Percentiles rank a stretch among this genome's conserved stretches.
Evolutionary conservation across 495 filamentous ascomycete genomes (phyloP).

Genomic region (Barbatosphaeria neglecta): DNA sequence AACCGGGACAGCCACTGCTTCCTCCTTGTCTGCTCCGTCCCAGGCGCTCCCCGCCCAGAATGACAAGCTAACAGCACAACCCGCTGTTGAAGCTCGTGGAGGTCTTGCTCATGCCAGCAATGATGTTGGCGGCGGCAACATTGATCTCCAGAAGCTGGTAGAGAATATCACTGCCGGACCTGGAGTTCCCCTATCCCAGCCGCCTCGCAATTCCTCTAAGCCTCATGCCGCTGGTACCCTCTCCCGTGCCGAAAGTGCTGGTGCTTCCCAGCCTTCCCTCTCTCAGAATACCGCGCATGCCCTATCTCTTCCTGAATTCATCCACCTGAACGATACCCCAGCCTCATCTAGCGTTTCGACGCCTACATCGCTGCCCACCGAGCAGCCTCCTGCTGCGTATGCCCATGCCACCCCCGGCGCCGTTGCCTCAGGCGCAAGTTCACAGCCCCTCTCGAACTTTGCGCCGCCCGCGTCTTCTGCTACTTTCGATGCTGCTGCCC

Average conservation of each 20-base stretch:
- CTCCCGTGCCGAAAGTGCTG: conserved; percentile 22
- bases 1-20: too few species aligned
- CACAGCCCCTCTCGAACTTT: conserved; percentile 40
- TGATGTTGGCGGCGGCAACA: conserved; percentile 24
- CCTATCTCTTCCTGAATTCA: neutral
- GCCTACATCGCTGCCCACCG: conserved; percentile 31
- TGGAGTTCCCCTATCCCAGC: conserved; percentile 15
- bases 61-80: too few species aligned
- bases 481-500: conserved; percentile 26
- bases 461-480: conserved; percentile 46
- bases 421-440: conserved; percentile 41
- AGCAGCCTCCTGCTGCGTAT: conserved; percentile 29
- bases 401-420: too few species aligned
- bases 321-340: conserved; percentile 29
- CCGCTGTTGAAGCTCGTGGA: conserved; percentile 12
- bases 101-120: conserved; percentile 11
- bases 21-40: too few species aligned
- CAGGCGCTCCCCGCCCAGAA: too few species aligned
- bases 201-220: neutral
- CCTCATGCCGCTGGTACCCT: conserved; percentile 9
- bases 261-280: conserved; percentile 38
- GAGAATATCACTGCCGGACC: conserved; percentile 38
- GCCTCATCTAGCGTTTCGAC: conserved; percentile 31
- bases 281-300: conserved; percentile 10
- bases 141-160: conserved; percentile 39